Conservation (phyloP, 331 rosid genomes). For the Quercus tomentella region DNA sequence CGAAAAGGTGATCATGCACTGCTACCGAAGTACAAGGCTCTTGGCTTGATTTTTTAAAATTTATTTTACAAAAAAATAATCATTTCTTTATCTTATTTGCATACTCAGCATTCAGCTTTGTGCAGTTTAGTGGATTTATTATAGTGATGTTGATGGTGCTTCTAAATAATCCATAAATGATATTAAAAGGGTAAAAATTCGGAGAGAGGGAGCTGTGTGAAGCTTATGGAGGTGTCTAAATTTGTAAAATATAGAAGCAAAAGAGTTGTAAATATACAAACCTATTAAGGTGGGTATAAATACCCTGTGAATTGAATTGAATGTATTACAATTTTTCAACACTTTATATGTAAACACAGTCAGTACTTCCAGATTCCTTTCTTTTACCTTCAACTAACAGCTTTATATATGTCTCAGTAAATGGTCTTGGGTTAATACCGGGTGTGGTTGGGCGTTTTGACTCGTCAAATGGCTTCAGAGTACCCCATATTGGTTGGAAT, state of each 20-base stretch:
- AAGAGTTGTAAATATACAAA: background rate
- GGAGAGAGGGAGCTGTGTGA: background rate
- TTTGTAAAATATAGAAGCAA: background rate
- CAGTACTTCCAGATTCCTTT: background rate
- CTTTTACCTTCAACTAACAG: constrained; percentile 4
- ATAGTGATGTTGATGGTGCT: background rate
- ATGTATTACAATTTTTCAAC: background rate
- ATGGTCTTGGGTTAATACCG: constrained; percentile 93
- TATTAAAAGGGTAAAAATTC: background rate
- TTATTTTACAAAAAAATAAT: background rate
- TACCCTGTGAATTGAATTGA: constrained; percentile 1
- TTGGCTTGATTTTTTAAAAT: too few species aligned
- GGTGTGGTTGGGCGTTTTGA: constrained; percentile 93
- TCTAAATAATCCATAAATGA: background rate
- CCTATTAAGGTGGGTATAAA: background rate
- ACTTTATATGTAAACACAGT: background rate
- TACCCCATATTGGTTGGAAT: constrained; percentile 99
- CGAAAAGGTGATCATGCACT: too few species aligned
- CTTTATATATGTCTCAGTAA: constrained; percentile 49
- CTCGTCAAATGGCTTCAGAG: constrained; percentile 83
- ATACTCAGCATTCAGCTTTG: background rate
- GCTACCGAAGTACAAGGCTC: too few species aligned
- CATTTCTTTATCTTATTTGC: background rate
- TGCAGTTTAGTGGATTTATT: background rate
- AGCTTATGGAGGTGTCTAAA: background rate